Base-by-base conservation (phyloP, 192 early-diverging fungal genomes). In the Coemansia sp. region DNA sequence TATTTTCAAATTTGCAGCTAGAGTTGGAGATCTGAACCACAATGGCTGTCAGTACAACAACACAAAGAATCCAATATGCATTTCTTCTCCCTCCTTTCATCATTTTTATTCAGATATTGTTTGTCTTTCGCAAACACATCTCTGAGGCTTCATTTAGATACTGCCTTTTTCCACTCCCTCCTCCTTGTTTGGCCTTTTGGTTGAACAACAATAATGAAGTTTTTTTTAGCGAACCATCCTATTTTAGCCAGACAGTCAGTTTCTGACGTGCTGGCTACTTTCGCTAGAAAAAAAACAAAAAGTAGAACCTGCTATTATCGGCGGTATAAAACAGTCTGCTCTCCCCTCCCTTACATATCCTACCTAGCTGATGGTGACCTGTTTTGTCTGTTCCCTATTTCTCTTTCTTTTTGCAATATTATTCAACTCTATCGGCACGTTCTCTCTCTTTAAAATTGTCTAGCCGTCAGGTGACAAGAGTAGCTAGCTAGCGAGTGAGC, bases 141-240 rank as follows among this genome's bases (percentile, higher is more conserved):
- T 16, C 39, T 40, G 57, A 38, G 38, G 57, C 57, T 59, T 59
- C 57, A 59, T 59, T 59, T 59, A 59, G 57, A 59, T 59, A 59
- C 57, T 59, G 57, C 57, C 57, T 59, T 59, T 59, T 41, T 22
- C 19, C 37, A 7, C 39, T 32, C 55, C 39, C 57, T 14, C 38
- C 57, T 59, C 57, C 57, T 59, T 59, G 57, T 59, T 59, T 59
- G 57, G 57, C 11, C 14, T 59, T 54, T 59, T 8, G n/a, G n/a
- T 40, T 16, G 39, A 32, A 22, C 14, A 7, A 59, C 57, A 59
- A 59, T 59, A 14, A 16, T 25, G 38, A 59, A 39, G 37, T 13
- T 58, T 39, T 38, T 57, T 57, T 37, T 57, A 16, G 7, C 25
- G 38, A 6, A 13, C 57, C 55, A 38, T 14, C 5, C 25, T 56